Base-by-base conservation (phyloP, 352 stramenopile species). In the Phytophthora pistaciae region DNA sequence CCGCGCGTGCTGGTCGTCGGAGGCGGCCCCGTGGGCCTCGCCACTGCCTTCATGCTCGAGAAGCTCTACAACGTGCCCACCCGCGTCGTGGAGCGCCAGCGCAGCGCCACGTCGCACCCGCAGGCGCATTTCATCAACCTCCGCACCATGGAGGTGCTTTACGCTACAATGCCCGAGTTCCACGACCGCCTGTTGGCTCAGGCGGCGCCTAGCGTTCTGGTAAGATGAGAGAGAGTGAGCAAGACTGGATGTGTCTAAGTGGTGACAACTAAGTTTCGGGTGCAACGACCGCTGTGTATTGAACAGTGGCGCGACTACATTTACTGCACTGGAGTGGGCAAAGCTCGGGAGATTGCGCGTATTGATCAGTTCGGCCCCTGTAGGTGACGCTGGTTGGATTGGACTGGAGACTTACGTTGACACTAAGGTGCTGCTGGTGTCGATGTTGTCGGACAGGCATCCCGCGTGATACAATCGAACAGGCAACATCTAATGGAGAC, bases 81-180 rank as follows among this genome's bases (percentile, higher is more conserved):
- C 6, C 87, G 88, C 56, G 80, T 96, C 20, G 68, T 96, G n/a
- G 89, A 96, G 77, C 85, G 87, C 23, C 86, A 96, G 56, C 66
- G 69, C 40, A 77, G 81, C 64, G 85, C 86, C 18, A 96, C 89
- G 56, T 86, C 74, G 21, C 96, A 99, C 74, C 96, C 96, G 8
- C 95, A 98, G 75, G 96, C 96, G 57, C 96, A 99, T 74, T 99
- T 98, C 79, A 85, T 99, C 36, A 99, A 98, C 69, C 81, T 98
- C 7, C 84, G 96, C 31, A 97, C 91, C 1, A 98, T 98, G 93
- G 96, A 99, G 66, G 91, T 99, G 66, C 76, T 99, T 4, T 88
- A 87, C 31, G 63, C 80, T 38, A 67, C 85, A n/a, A 87, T 96
- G 77, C 85, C 85, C 18, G 65, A 49, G 46, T 92, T 96, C 55